A percentile compares a stretch with the other conserved stretches of the same genome.
Evolutionary conservation across 1,284 basidiomycete genomes (phyloP).

Genomic region (Leccinum proliferum): DNA sequence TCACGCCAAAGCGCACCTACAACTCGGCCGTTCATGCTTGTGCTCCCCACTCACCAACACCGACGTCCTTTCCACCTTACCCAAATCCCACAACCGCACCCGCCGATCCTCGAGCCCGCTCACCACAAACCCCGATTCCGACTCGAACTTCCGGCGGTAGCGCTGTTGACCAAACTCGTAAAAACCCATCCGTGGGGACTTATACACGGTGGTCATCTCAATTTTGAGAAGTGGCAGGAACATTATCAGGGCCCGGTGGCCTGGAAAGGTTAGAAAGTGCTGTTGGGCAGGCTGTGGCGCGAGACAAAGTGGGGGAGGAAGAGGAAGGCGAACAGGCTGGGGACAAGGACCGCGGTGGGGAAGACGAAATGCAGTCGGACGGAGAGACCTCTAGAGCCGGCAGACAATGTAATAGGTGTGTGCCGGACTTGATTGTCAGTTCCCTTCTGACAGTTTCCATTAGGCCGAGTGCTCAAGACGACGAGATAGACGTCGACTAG

Average conservation of each 20-base stretch:
- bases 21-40: no score
- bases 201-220: conserved; percentile 77
- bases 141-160: conserved; percentile 45
- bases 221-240: conserved; percentile 69
- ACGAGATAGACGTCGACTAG: conserved; percentile 51
- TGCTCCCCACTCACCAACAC: no score
- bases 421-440: not conserved
- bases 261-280: conserved; percentile 51
- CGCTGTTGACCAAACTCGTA: conserved; percentile 74
- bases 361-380: conserved; percentile 27
- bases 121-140: no score
- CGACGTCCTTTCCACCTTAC: no score
- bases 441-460: conserved; percentile 5
- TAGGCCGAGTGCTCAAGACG: conserved; percentile 26
- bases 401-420: conserved; percentile 22
- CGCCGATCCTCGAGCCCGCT: no score
- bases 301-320: conserved; percentile 29
- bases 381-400: conserved; percentile 30
- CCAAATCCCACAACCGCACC: no score
- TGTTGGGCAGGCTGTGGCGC: conserved; percentile 53
- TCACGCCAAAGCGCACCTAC: no score
- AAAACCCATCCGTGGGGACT: conserved; percentile 88
- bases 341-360: conserved; percentile 35
- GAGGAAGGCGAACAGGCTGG: conserved; percentile 30
- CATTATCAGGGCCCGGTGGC: conserved; percentile 60